These are phyloP conservation scores for Thyridium curvatum DNA, from an alignment of 2,329 filamentous ascomycete species.

Conservation along the genomic window DNA sequence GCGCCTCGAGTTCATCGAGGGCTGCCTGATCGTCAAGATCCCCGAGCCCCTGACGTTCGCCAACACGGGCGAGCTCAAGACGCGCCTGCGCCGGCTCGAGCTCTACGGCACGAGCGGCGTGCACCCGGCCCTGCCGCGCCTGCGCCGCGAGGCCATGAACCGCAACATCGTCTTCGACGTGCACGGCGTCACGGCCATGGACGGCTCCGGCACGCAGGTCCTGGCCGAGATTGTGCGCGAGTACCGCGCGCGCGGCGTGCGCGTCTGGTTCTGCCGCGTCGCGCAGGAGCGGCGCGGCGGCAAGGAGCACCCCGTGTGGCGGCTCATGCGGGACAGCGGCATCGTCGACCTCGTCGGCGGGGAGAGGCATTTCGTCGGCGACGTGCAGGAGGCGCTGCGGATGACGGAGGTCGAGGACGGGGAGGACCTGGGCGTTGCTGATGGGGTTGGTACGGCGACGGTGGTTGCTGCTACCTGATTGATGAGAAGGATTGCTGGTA, in stretches of 20 bases:
- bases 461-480: no score
- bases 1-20: conserved; percentile 80
- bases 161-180: conserved; percentile 95
- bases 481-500: no score
- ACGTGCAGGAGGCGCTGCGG: conserved; percentile 78
- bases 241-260: conserved; percentile 71
- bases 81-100: conserved; percentile 74
- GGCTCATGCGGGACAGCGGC: conserved; percentile 69
- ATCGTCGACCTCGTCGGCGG: conserved; percentile 83
- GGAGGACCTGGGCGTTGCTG: conserved; percentile 11
- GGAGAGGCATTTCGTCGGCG: conserved; percentile 67
- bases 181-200: conserved; percentile 91
- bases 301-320: conserved; percentile 54
- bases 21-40: conserved; percentile 94
- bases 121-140: conserved; percentile 79
- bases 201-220: conserved; percentile 89
- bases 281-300: conserved; percentile 39
- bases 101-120: conserved; percentile 80
- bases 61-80: conserved; percentile 89
- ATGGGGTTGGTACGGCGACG: no score
- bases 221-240: conserved; percentile 79
- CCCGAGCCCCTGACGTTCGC: conserved; percentile 95
- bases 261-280: conserved; percentile 65
- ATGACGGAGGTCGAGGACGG: conserved; percentile 68
- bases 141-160: conserved; percentile 74